Evolutionary conservation across 2,329 filamentous ascomycete species (phyloP), one percentile per base, ranked within the genome.

Genomic region (Scytalidium sp.): DNA sequence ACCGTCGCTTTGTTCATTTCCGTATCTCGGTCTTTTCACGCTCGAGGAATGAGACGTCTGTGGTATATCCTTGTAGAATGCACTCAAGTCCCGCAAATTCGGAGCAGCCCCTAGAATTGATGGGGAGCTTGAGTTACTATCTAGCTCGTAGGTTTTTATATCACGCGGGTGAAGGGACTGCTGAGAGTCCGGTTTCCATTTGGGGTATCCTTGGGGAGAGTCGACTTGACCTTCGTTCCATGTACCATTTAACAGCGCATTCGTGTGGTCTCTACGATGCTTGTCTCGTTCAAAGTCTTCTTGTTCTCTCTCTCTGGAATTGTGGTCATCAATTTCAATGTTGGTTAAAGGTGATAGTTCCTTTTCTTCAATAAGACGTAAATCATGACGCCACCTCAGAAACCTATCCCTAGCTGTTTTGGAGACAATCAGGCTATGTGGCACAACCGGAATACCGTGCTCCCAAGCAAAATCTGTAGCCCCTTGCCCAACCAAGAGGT

Each of bases 391-490:
- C 94, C 94, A 99, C 51, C 84, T 83, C 41, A 82, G 63, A 73
- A 87, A 97, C 40, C 94, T 85, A 51, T 94, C 87, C 54, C 79
- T 78, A 17, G 94, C 88, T 55, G 84, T 87, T 47, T 80, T 84
- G 3, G 93, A 95, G n/a, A 97, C 78, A 17, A 99, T 75, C 41
- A 76, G 78, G 41, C 94, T 87, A 60, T 90, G 84, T 5, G 84
- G 79, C n/a, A 91, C 76, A 10, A 90, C 75, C 0, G 80, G 72
- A 64, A 97, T 82, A 8, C 88, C 85, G 57, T 91, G 81, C 51
- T 93, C 84, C 53, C 81, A 81, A 1, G 93, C 94, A 68, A 95
- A 99, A n/a, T 87, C 81, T 41, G 81, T 86, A 15, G 94, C 94
- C 10, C 94, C 94, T 57, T 88, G 78, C 27, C 90, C 90, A 10